These are phyloP conservation scores for Boletus rubropictus DNA, from an alignment of 768 basidiomycete species.

Conservation along the genomic window DNA sequence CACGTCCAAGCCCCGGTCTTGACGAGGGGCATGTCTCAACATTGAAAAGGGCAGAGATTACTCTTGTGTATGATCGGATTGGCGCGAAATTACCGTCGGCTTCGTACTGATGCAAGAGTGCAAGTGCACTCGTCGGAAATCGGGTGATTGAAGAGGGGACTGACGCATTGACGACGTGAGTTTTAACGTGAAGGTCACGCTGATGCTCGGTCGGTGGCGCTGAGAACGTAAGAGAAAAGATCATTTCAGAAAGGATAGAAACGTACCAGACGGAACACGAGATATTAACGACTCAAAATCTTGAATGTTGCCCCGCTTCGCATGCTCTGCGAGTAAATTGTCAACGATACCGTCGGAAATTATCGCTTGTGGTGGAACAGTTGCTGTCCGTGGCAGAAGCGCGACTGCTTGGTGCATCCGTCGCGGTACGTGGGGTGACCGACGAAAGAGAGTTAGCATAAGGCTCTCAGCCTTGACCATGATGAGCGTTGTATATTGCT, in stretches of 20 bases:
- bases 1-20: slow-evolving; percentile 26
- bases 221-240: slow-evolving; percentile 14
- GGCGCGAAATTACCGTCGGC: slow-evolving; percentile 54
- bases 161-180: slow-evolving; percentile 39
- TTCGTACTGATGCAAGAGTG: slow-evolving; percentile 71
- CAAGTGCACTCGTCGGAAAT: slow-evolving; percentile 59
- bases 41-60: slow-evolving; percentile 55
- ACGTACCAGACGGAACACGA: slow-evolving; percentile 41
- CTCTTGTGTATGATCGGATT: slow-evolving; percentile 65
- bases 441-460: slow-evolving; percentile 1
- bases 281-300: slow-evolving; percentile 43
- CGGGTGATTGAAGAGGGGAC: slow-evolving; percentile 11
- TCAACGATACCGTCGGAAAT: slow-evolving; percentile 39
- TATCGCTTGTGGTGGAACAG: background rate
- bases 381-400: background rate
- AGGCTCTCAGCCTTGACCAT: slow-evolving; percentile 2
- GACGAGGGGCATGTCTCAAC: slow-evolving; percentile 32
- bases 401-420: slow-evolving; percentile 19
- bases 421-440: slow-evolving; percentile 5
- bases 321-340: slow-evolving; percentile 45
- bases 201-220: slow-evolving; percentile 46
- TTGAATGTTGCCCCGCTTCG: slow-evolving; percentile 39
- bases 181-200: slow-evolving; percentile 67
- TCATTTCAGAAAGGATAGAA: background rate
- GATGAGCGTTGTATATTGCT: too few relatives aligned